A percentile compares a stretch with the other conserved stretches of the same genome.
Conservation (phyloP, 495 filamentous ascomycete species). For the Tuber magnatum region DNA sequence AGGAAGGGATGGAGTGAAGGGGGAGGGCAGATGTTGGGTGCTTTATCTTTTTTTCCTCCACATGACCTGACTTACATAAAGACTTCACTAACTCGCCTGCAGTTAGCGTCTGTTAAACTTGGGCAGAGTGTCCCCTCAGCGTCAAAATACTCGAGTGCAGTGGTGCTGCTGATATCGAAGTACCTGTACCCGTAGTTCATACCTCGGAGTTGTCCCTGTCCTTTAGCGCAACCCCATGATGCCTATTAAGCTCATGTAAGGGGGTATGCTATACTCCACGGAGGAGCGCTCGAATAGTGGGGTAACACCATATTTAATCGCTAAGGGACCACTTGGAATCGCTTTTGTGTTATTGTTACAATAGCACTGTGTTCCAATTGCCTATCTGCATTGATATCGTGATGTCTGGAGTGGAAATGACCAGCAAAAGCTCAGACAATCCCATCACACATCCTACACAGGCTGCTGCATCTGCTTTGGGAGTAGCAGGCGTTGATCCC, state of each 20-base stretch:
- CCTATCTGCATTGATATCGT: background rate
- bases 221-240: background rate
- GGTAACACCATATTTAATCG: background rate
- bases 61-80: background rate
- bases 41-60: no score
- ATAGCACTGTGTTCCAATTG: background rate
- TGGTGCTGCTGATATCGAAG: background rate
- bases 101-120: background rate
- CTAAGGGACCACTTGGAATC: background rate
- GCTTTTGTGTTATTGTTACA: background rate
- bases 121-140: background rate
- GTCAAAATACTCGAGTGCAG: background rate
- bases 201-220: background rate
- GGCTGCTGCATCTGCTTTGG: constrained; percentile 40
- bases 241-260: background rate
- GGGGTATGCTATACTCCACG: background rate
- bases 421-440: constrained; percentile 13
- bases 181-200: no score
- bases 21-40: no score
- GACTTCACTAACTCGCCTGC: background rate
- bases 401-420: constrained; percentile 3
- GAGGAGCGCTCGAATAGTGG: background rate
- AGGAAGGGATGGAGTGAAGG: no score
- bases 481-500: constrained; percentile 39
- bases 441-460: constrained; percentile 39